These are phyloP conservation scores for Botrytis galanthina DNA, from an alignment of 2,329 filamentous ascomycete genomes.

Conservation along the genomic window DNA sequence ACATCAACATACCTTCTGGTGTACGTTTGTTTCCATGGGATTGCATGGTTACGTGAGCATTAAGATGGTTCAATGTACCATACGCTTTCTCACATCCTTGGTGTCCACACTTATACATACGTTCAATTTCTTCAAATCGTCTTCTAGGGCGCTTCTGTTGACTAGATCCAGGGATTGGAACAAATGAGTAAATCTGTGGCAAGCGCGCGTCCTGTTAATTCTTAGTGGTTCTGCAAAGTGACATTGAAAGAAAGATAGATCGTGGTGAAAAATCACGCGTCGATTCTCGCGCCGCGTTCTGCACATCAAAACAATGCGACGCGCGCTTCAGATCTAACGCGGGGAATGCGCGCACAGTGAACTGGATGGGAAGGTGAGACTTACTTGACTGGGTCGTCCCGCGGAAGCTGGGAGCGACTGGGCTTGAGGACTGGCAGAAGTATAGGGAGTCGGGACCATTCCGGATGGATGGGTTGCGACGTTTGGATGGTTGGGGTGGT, in stretches of 20 bases:
- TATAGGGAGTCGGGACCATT: not conserved
- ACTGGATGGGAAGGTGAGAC: not conserved
- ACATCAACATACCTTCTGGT: constrained; percentile 76
- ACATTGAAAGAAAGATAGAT: constrained; percentile 21
- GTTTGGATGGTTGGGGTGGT: constrained; percentile 42
- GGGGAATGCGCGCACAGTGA: not conserved
- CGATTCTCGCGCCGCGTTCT: constrained; percentile 22
- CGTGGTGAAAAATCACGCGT: not conserved
- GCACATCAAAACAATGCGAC: not conserved
- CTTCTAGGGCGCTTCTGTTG: constrained; percentile 94
- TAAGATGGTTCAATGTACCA: constrained; percentile 93
- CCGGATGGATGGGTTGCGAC: not conserved
- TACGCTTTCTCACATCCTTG: constrained; percentile 99
- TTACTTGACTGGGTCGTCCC: not conserved
- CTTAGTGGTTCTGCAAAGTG: constrained; percentile 7
- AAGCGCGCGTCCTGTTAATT: constrained; percentile 45
- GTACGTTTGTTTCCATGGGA: constrained; percentile 92
- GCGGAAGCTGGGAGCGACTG: not conserved
- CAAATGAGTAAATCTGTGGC: constrained; percentile 93
- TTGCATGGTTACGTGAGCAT: constrained; percentile 99
- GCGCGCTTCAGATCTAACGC: not conserved
- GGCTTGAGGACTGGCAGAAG: not conserved
- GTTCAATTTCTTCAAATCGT: constrained; percentile 96
- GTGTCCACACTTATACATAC: constrained; percentile 99
- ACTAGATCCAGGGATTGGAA: constrained; percentile 93